These are phyloP conservation scores for Scheffersomyces titani DNA, from an alignment of 1,139 yeast genomes.

Conservation along the genomic window DNA sequence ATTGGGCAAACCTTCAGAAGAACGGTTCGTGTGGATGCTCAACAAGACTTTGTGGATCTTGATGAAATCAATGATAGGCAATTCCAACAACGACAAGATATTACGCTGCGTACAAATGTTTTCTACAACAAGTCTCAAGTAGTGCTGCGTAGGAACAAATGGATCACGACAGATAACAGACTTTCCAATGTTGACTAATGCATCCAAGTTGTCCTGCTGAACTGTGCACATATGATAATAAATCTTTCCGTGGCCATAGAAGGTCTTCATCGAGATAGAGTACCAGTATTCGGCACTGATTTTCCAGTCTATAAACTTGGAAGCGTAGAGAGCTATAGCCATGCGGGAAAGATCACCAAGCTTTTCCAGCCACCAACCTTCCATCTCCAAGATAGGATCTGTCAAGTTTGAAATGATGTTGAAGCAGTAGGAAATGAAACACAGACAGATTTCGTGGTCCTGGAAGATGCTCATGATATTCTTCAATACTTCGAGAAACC, in stretches of 20 bases:
- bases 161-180: conserved; percentile 79
- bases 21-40: conserved; percentile 37
- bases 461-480: conserved; percentile 63
- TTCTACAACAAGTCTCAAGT: conserved; percentile 72
- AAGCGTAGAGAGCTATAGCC: conserved; percentile 80
- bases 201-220: conserved; percentile 77
- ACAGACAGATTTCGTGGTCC: conserved; percentile 50
- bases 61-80: conserved; percentile 65
- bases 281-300: conserved; percentile 79
- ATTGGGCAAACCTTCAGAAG: conserved; percentile 10
- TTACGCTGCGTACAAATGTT: conserved; percentile 75
- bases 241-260: conserved; percentile 77
- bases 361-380: conserved; percentile 80
- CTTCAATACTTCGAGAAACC: conserved; percentile 74
- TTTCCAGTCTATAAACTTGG: conserved; percentile 80
- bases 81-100: conserved; percentile 56
- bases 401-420: conserved; percentile 55
- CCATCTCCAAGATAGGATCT: conserved; percentile 53
- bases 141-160: conserved; percentile 78
- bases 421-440: conserved; percentile 52
- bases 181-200: conserved; percentile 75
- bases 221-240: conserved; percentile 84
- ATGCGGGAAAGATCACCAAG: conserved; percentile 77
- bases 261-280: conserved; percentile 64
- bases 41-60: conserved; percentile 63